These are phyloP conservation scores for Penicillium dipodomyicola DNA, from an alignment of 495 filamentous ascomycete genomes.

Conservation along the genomic window DNA sequence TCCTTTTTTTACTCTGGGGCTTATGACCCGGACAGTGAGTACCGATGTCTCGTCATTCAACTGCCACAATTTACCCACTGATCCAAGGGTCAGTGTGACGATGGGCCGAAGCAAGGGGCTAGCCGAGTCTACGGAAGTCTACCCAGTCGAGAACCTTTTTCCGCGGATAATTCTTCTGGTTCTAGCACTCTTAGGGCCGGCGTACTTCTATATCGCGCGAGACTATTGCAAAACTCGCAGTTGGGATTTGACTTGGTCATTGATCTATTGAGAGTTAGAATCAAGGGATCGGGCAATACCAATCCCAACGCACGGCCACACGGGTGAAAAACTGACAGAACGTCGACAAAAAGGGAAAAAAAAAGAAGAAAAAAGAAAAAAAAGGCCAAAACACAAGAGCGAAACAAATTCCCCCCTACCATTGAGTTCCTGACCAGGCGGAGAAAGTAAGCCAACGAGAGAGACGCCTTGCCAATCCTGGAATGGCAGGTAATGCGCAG, in stretches of 20 bases:
- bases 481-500: conserved; percentile 18
- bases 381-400: background rate
- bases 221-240: conserved; percentile 3
- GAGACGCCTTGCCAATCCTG: conserved; percentile 9
- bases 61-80: background rate
- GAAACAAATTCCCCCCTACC: conserved; percentile 7
- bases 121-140: conserved; percentile 17
- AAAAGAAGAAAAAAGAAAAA: background rate
- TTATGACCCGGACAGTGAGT: background rate
- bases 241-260: background rate
- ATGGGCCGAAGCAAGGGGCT: conserved; percentile 26
- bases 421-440: conserved; percentile 22
- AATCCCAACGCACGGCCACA: conserved; percentile 2
- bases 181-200: background rate
- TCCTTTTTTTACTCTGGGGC: background rate
- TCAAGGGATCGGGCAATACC: conserved; percentile 2
- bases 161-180: background rate
- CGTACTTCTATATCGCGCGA: background rate
- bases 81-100: conserved; percentile 26
- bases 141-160: conserved; percentile 3
- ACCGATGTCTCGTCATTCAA: background rate
- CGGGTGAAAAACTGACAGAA: background rate
- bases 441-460: conserved; percentile 13
- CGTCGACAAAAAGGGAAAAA: background rate
- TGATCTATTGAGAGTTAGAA: background rate